Conservation (phyloP, 2,329 filamentous ascomycete species). For the Pseudonectria buxi region DNA sequence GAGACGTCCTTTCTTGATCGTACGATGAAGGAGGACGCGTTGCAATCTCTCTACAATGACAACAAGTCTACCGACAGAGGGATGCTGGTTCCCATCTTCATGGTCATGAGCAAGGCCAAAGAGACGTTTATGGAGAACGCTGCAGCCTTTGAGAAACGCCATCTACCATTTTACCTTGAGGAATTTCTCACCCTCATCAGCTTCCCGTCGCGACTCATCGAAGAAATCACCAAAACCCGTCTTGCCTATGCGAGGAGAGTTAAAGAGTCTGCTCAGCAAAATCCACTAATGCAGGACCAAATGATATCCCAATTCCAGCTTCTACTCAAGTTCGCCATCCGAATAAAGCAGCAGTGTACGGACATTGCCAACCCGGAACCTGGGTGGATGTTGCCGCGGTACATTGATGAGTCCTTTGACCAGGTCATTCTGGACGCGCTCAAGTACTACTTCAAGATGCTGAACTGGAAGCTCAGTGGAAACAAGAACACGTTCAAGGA, state of each 20-base stretch:
- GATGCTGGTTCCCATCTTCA: constrained; percentile 76
- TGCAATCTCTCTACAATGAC: constrained; percentile 85
- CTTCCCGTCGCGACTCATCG: constrained; percentile 90
- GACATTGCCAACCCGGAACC: constrained; percentile 77
- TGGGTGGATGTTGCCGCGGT: constrained; percentile 92
- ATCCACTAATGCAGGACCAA: constrained; percentile 89
- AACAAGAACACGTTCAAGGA: constrained; percentile 99
- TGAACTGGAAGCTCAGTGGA: constrained; percentile 94
- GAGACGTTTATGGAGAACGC: constrained; percentile 82
- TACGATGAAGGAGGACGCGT: constrained; percentile 88
- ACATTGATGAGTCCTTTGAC: constrained; percentile 95
- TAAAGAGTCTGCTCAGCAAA: constrained; percentile 89
- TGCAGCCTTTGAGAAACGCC: constrained; percentile 75
- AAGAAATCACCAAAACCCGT: constrained; percentile 91
- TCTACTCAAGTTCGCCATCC: constrained; percentile 80
- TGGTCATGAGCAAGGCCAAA: constrained; percentile 90
- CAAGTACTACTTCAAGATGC: constrained; percentile 97
- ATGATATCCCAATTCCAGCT: constrained; percentile 98
- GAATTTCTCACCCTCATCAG: constrained; percentile 94
- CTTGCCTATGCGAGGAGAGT: constrained; percentile 89
- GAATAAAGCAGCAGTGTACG: constrained; percentile 85
- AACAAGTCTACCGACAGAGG: constrained; percentile 49
- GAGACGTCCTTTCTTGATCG: constrained; percentile 92
- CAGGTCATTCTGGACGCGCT: constrained; percentile 84
- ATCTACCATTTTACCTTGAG: constrained; percentile 93